Evolutionary conservation across 1,139 yeast species (phyloP).

Genomic region (Diutina neorugosa): DNA sequence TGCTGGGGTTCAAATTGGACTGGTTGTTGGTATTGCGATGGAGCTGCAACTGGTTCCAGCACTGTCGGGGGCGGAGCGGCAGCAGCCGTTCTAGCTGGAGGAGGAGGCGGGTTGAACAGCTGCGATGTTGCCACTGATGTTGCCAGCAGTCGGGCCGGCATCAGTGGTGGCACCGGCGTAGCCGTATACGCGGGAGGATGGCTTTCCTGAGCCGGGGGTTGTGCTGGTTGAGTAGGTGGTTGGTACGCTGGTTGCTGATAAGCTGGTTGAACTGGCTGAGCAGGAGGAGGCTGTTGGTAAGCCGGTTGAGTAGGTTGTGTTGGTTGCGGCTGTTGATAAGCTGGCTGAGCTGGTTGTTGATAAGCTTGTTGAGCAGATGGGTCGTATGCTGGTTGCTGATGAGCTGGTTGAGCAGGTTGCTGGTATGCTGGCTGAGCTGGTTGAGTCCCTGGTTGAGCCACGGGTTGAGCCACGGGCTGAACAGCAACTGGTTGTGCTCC

Average conservation of each 20-base stretch:
- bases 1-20: neutral
- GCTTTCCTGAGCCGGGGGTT: neutral
- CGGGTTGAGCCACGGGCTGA: neutral
- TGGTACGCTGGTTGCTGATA: neutral
- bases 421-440: neutral
- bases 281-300: neutral
- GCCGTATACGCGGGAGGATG: neutral
- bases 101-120: neutral
- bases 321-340: neutral
- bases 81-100: neutral
- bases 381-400: neutral
- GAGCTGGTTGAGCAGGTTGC: neutral
- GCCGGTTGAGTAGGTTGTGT: neutral
- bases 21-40: neutral
- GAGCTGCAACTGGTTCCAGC: neutral
- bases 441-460: neutral
- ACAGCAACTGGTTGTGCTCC: neutral
- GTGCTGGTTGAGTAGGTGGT: neutral
- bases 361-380: neutral
- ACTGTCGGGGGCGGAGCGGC: neutral
- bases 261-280: neutral
- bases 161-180: neutral
- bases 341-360: neutral
- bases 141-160: neutral
- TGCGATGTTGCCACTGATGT: neutral